Evolutionary conservation across 257 asterid genomes (phyloP).

Genomic region (Verbascum thapsus): DNA sequence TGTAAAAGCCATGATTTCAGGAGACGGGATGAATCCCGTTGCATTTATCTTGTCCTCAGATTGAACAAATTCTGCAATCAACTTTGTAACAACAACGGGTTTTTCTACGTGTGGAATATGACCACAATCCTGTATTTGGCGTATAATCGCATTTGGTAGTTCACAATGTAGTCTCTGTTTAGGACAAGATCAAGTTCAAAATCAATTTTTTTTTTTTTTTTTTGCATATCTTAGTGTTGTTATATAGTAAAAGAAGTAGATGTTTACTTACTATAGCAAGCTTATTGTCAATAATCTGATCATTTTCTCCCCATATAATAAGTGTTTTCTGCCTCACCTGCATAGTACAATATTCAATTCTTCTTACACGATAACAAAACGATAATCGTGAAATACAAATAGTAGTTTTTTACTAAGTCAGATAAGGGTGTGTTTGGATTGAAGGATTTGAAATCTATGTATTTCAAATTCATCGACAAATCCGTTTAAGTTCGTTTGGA

Average conservation of each 20-base stretch:
- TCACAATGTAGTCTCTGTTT: slow-evolving; percentile 81
- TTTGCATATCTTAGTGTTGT: neutral
- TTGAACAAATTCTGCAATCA: slow-evolving; percentile 56
- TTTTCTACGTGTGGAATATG: slow-evolving; percentile 94
- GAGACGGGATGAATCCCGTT: slow-evolving; percentile 31
- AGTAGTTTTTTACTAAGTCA: neutral
- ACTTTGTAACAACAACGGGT: slow-evolving; percentile 68
- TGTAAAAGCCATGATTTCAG: slow-evolving; percentile 2
- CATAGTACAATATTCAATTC: slow-evolving; percentile 8
- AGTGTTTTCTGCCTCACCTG: slow-evolving; percentile 90
- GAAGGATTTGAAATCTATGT: too few relatives aligned
- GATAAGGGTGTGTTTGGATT: too few relatives aligned
- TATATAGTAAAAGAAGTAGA: slow-evolving; percentile 1
- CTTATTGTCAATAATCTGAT: slow-evolving; percentile 77
- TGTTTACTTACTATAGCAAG: slow-evolving; percentile 70
- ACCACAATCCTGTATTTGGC: slow-evolving; percentile 80
- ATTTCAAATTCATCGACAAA: too few relatives aligned
- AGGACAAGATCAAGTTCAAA: neutral
- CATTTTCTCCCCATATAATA: slow-evolving; percentile 92
- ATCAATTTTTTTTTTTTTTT: too few relatives aligned
- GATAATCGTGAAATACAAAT: neutral
- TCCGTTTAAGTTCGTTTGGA: too few relatives aligned
- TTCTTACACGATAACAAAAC: neutral
- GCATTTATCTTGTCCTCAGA: slow-evolving; percentile 32
- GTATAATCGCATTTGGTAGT: slow-evolving; percentile 69